Percentiles rank a stretch among this genome's conserved stretches.
Conservation (phyloP, 805 yeast species). For the Blastobotrys mokoenaii region DNA sequence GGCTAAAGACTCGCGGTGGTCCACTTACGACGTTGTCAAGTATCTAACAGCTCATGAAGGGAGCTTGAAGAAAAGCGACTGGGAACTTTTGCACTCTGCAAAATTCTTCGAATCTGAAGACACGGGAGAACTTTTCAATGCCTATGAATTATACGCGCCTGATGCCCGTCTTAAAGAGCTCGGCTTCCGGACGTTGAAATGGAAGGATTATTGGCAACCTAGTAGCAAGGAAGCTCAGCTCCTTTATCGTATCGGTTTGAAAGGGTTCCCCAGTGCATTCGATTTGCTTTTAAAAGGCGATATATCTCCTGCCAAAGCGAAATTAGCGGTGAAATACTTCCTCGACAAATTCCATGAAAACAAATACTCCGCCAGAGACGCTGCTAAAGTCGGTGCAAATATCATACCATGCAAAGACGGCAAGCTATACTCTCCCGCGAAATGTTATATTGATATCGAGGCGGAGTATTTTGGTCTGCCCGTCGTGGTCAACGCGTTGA, state of each 20-base stretch:
- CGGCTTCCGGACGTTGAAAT: slow-evolving; percentile 24
- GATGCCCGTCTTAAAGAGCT: slow-evolving; percentile 18
- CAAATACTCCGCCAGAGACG: slow-evolving; percentile 10
- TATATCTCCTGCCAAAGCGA: slow-evolving; percentile 9
- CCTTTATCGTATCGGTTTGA: slow-evolving; percentile 26
- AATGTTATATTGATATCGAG: slow-evolving; percentile 19
- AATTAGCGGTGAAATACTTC: slow-evolving; percentile 25
- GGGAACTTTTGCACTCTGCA: slow-evolving; percentile 23
- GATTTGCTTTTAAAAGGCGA: slow-evolving; percentile 18
- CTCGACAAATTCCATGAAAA: slow-evolving; percentile 19
- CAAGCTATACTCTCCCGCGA: slow-evolving; percentile 14
- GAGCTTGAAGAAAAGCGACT: slow-evolving; percentile 24
- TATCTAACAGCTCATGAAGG: slow-evolving; percentile 25
- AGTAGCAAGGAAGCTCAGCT: slow-evolving; percentile 24
- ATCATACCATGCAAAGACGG: slow-evolving; percentile 18
- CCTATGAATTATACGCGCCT: slow-evolving; percentile 28
- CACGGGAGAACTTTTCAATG: slow-evolving; percentile 14
- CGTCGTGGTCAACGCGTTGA: slow-evolving; percentile 18
- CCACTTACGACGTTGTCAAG: slow-evolving; percentile 28
- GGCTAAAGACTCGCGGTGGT: slow-evolving; percentile 24
- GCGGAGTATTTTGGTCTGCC: slow-evolving; percentile 25
- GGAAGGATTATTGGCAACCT: slow-evolving; percentile 21
- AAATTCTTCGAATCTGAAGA: slow-evolving; percentile 22
- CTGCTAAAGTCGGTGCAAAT: slow-evolving; percentile 2
- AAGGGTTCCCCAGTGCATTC: slow-evolving; percentile 19